Percentiles rank a stretch among this genome's conserved stretches.
Conservation (phyloP, 1,139 yeast genomes). For the Suhomyces atakaporum region DNA sequence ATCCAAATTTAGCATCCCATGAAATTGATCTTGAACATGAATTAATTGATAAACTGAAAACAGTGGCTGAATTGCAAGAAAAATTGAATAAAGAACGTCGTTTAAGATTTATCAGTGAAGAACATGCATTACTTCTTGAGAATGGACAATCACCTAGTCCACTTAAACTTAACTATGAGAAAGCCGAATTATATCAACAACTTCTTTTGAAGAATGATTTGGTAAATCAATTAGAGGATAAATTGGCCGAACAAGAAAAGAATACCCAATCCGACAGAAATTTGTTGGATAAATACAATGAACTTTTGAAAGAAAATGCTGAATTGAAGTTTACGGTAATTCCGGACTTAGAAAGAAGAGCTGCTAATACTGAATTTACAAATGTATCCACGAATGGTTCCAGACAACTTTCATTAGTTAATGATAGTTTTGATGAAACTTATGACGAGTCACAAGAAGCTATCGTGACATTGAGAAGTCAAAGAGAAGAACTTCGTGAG, state of each 20-base stretch:
- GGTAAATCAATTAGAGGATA: constrained; percentile 46
- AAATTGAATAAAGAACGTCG: constrained; percentile 65
- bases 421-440: constrained; percentile 14
- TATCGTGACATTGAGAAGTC: constrained; percentile 44
- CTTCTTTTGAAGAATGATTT: constrained; percentile 50
- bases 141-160: constrained; percentile 57
- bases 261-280: constrained; percentile 20
- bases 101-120: constrained; percentile 68
- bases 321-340: constrained; percentile 43
- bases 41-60: constrained; percentile 43
- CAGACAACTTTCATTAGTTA: constrained; percentile 25
- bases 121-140: constrained; percentile 59
- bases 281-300: constrained; percentile 41
- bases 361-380: constrained; percentile 3
- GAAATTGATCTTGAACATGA: constrained; percentile 25
- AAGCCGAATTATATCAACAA: constrained; percentile 52
- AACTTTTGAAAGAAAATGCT: constrained; percentile 43
- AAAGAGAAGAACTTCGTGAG: constrained; percentile 61
- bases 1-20: constrained; percentile 2
- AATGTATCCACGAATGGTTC: constrained; percentile 14
- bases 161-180: constrained; percentile 57
- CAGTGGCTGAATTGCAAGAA: constrained; percentile 53
- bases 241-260: constrained; percentile 35
- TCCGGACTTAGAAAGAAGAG: constrained; percentile 43
- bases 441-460: constrained; percentile 32